These are phyloP conservation scores for Jacaranda copaia DNA, from an alignment of 257 asterid species.

Conservation along the genomic window DNA sequence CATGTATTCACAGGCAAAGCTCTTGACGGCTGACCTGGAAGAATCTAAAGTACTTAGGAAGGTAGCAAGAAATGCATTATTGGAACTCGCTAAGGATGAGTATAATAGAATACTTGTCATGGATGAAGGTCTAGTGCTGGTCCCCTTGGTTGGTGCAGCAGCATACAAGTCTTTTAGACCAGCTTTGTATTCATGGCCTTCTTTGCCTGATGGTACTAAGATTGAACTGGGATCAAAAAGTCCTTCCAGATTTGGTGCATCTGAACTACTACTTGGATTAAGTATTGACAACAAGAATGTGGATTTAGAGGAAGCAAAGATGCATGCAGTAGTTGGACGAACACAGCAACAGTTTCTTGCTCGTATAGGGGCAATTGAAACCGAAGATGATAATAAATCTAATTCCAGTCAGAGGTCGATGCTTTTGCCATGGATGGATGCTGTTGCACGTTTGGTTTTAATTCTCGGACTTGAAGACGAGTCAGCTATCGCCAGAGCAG, in stretches of 20 bases:
- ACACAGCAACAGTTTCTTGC: conserved; percentile 87
- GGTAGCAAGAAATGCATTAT: conserved; percentile 68
- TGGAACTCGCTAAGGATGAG: conserved; percentile 83
- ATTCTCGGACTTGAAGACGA: conserved; percentile 91
- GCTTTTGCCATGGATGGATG: conserved; percentile 77
- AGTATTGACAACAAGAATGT: conserved; percentile 49
- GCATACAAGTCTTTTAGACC: conserved; percentile 82
- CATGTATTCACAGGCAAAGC: conserved; percentile 68
- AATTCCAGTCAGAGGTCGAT: conserved; percentile 54
- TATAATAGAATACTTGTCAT: conserved; percentile 67
- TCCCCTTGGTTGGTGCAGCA: conserved; percentile 81
- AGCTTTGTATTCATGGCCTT: conserved; percentile 78
- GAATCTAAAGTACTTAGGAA: conserved; percentile 65
- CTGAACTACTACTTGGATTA: conserved; percentile 75
- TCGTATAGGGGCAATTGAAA: conserved; percentile 84
- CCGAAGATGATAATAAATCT: conserved; percentile 56
- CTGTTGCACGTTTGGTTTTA: conserved; percentile 85
- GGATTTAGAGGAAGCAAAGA: conserved; percentile 70
- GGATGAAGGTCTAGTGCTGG: conserved; percentile 85
- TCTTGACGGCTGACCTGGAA: conserved; percentile 53
- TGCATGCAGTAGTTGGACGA: conserved; percentile 69
- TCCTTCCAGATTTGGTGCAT: conserved; percentile 82
- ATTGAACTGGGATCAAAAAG: conserved; percentile 59
- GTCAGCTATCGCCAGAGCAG: conserved; percentile 75
- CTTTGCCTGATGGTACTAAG: conserved; percentile 85